Evolutionary conservation across 768 basidiomycete species (phyloP), one percentile per base, ranked within the genome.

Genomic region (Tephrocybe rancida): DNA sequence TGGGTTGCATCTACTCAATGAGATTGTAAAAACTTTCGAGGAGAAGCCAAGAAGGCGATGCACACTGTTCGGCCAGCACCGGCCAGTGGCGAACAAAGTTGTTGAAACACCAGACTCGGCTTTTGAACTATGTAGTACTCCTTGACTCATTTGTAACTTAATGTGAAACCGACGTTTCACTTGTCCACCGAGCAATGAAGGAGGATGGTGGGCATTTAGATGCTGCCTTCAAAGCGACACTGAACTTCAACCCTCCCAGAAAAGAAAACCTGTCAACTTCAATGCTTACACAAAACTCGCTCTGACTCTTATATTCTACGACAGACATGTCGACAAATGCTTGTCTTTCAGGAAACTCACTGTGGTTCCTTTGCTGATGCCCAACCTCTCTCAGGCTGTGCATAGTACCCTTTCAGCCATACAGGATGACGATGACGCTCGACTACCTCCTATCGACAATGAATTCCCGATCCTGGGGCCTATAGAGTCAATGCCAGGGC

Each of bases 281-380:
- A 13, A 37, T 16, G 16, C 4, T 8, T 37, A 37, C 14, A 9
- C 35, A 9, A 6, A 37, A 37, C 5, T 37, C 35, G 4, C 16
- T 5, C 7, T 16, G 16, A 9, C 35, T 16, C 16, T 45, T 24
- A 27, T 44, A 9, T 55, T 55, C 43, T 50, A 55, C 24, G 54
- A 55, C 42, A 32, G 30, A 41, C 54, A 55, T 29, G 14, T 55
- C n/a, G 42, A 50, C 54, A 19, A 43, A 6, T 42, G 35, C 1
- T 14, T 55, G 5, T 14, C 41, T 9, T 27, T 55, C 4, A 10
- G 18, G 10, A 43, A 50, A 32, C 32, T 55, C n/a, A 18, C 21
- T 14, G 19, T 50, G 9, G 32, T 44, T 14, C 32, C 54, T 14
- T 44, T 42, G 1, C 19, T 55, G 11, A 5, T 18, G 3, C 21